These are phyloP conservation scores for Trichosporon ovoides DNA, from an alignment of 1,284 basidiomycete genomes.

Conservation along the genomic window DNA sequence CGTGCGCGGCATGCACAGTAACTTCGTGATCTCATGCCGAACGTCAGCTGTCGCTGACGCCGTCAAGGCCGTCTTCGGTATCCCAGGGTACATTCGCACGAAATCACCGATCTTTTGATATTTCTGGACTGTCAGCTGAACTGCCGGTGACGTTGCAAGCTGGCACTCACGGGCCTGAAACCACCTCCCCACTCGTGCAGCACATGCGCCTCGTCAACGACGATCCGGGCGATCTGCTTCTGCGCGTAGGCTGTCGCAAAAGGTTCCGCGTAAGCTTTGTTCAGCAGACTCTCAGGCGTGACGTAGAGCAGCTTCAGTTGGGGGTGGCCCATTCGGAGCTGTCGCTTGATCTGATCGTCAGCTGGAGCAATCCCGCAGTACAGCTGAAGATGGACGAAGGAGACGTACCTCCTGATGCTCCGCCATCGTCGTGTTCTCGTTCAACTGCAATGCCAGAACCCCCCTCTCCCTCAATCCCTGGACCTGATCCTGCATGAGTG, in stretches of 20 bases:
- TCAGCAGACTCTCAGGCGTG: constrained; percentile 70
- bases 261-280: constrained; percentile 54
- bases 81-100: constrained; percentile 59
- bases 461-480: constrained; percentile 56
- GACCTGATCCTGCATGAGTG: constrained; percentile 82
- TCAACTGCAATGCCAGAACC: constrained; percentile 60
- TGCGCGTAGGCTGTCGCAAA: constrained; percentile 56
- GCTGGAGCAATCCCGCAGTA: background rate
- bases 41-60: constrained; percentile 56
- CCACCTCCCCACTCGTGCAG: constrained; percentile 86
- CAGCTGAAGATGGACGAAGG: background rate
- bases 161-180: constrained; percentile 55
- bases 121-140: constrained; percentile 45
- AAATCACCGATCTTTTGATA: constrained; percentile 69
- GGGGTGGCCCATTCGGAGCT: constrained; percentile 61
- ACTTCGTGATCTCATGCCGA: constrained; percentile 63
- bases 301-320: constrained; percentile 64
- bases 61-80: constrained; percentile 64
- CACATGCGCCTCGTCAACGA: constrained; percentile 82
- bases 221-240: constrained; percentile 61
- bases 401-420: constrained; percentile 57
- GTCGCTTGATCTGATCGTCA: constrained; percentile 56
- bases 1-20: constrained; percentile 55
- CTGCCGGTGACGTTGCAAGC: no score
- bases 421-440: constrained; percentile 58